A percentile compares a stretch with the other conserved stretches of the same genome.
These are phyloP conservation scores for Biscutella auriculata DNA, from an alignment of 441 rosid genomes.

Conservation along the genomic window DNA sequence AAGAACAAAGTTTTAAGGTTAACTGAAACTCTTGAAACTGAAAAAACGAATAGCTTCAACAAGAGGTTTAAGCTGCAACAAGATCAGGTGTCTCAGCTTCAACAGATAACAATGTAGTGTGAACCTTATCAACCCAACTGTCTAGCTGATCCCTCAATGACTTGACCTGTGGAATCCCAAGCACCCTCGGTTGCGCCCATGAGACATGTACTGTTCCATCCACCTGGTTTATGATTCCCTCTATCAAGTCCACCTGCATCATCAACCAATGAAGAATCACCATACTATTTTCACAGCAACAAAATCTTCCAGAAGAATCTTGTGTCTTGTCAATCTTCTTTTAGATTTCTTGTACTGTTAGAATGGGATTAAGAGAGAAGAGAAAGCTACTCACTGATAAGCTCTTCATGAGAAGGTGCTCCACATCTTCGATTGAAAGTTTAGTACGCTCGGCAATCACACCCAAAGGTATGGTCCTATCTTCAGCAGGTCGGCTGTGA, in stretches of 20 bases:
- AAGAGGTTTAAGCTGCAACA: constrained; percentile 34
- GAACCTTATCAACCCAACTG: constrained; percentile 70
- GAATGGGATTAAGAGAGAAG: neutral
- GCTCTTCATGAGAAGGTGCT: constrained; percentile 93
- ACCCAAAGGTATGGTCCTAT: constrained; percentile 73
- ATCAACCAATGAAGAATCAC: neutral
- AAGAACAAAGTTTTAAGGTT: neutral
- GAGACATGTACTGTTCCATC: constrained; percentile 84
- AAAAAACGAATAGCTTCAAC: neutral
- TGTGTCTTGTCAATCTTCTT: neutral
- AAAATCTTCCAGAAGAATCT: neutral
- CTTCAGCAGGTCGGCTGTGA: constrained; percentile 84
- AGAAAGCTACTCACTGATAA: constrained; percentile 55
- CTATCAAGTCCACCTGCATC: constrained; percentile 82
- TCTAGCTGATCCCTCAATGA: constrained; percentile 73
- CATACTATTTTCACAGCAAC: neutral
- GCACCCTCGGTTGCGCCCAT: constrained; percentile 96
- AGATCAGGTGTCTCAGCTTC: constrained; percentile 98
- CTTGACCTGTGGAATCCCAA: constrained; percentile 77
- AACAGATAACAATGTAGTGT: constrained; percentile 56
- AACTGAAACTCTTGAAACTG: neutral
- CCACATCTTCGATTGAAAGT: constrained; percentile 77
- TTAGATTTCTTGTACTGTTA: neutral
- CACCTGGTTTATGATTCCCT: constrained; percentile 78
- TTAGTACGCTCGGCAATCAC: constrained; percentile 76